Evolutionary conservation across 371 early-diverging fungal genomes (phyloP).

Genomic region (Mortierella sp.): DNA sequence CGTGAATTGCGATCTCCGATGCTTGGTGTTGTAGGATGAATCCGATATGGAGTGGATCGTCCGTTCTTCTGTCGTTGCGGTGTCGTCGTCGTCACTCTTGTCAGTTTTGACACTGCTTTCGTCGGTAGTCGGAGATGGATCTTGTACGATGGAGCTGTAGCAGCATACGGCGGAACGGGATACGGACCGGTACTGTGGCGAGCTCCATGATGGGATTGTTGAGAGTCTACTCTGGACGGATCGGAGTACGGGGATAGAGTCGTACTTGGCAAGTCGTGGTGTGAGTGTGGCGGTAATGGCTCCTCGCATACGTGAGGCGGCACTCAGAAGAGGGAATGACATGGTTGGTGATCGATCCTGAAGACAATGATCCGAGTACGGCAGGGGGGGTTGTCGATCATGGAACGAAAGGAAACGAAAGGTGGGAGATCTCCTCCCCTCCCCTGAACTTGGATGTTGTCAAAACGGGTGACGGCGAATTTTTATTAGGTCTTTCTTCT

Average conservation of each 20-base stretch:
- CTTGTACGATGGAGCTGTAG: too few relatives aligned
- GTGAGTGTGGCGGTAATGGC: not conserved
- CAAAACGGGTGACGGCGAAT: too few relatives aligned
- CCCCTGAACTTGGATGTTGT: too few relatives aligned
- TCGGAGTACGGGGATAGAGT: not conserved
- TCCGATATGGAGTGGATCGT: not conserved
- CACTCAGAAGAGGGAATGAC: slow-evolving; percentile 1
- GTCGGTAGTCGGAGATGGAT: too few relatives aligned
- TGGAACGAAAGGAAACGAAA: too few relatives aligned
- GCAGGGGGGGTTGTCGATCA: not conserved
- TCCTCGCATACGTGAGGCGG: slow-evolving; percentile 12
- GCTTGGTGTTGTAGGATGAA: not conserved
- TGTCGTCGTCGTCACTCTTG: not conserved
- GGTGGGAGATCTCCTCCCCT: too few relatives aligned
- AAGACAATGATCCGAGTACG: too few relatives aligned
- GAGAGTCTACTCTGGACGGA: not conserved
- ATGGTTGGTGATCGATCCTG: not conserved
- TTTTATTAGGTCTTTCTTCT: not conserved
- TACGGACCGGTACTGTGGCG: too few relatives aligned
- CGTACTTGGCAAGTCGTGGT: not conserved
- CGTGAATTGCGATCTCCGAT: slow-evolving; percentile 26
- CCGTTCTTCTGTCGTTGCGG: not conserved
- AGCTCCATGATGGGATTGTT: too few relatives aligned
- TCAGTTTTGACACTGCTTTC: too few relatives aligned
- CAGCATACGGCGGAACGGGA: too few relatives aligned